Base-by-base conservation (phyloP, 495 filamentous ascomycete genomes). In the Lichenothelia convexa region DNA sequence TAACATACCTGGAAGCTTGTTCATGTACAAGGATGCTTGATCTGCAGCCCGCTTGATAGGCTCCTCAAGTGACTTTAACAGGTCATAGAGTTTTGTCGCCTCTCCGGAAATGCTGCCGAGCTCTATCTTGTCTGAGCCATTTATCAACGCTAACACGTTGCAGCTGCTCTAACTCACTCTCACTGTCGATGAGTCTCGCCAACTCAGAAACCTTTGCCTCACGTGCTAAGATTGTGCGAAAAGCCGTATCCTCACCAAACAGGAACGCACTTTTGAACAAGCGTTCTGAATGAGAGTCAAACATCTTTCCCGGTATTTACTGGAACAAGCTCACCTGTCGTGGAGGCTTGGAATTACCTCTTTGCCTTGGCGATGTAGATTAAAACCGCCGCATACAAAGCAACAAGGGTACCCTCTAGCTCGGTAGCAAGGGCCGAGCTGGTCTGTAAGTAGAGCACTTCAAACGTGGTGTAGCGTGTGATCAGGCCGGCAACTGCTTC, bases 351-450 rank as follows among this genome's bases (percentile, higher is more conserved):
- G 22, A 12, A 11, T 21, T 8, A 9, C 27, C 13, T 6, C 17
- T n/a, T 22, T 27, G 37, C 37, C 5, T 22, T 11, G 5, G 37
- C 29, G 17, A 39, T 26, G 33, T 21, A 39, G 11, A 1, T 7
- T 19, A 39, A 22, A n/a, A 39, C 26, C 18, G 26, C 18, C 3
- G 37, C 37, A 33, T 39, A 39, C 21, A 39, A 26, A 15, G 19
- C 18, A 19, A 39, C 29, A 20, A 39, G 37, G n/a, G 37, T 30
- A 23, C 6, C 11, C 15, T 32, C n/a, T 19, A 39, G 37, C n/a
- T n/a, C n/a, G n/a, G n/a, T n/a, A n/a, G n/a, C n/a, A n/a, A 26
- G 26, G 18, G 21, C 23, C 18, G 18, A 13, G 21, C 12, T 5
- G 26, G 16, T 18, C 12, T 39, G 13, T 18, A 30, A 22, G 15